phyloP scores from a whole-genome alignment of 148 eudicot genomes.

The Rhododendron molle region DNA sequence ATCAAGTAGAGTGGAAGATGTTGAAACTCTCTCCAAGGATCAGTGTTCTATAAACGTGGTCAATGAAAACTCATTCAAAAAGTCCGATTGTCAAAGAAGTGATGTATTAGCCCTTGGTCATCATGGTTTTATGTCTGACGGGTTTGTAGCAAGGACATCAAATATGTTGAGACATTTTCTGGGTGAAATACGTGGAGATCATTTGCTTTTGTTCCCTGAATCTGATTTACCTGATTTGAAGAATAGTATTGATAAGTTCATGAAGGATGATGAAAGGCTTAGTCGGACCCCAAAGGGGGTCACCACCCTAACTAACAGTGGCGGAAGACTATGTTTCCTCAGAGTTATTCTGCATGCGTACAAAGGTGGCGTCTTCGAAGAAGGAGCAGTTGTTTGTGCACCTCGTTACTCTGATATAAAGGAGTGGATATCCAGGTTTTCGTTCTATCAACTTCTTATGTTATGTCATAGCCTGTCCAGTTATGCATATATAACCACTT shows the following conservation, averaged over 20 bases:
- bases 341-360: conserved; percentile 67
- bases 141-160: conserved; percentile 64
- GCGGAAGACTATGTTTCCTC: conserved; percentile 45
- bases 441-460: neutral
- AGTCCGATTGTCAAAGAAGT: conserved; percentile 10
- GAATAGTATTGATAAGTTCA: conserved; percentile 29
- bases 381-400: conserved; percentile 84
- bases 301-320: conserved; percentile 11
- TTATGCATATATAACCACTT: neutral
- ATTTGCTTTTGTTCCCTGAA: conserved; percentile 44
- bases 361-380: conserved; percentile 76
- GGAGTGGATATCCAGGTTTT: conserved; percentile 49
- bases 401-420: conserved; percentile 55
- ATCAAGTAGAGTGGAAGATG: conserved; percentile 12
- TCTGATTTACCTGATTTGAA: conserved; percentile 15
- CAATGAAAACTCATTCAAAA: conserved; percentile 6
- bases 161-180: conserved; percentile 35
- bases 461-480: neutral
- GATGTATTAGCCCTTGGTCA: neutral
- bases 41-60: neutral
- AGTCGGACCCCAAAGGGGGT: conserved; percentile 24
- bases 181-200: conserved; percentile 28
- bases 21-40: conserved; percentile 14
- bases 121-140: conserved; percentile 23
- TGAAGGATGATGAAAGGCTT: conserved; percentile 46